A percentile compares a stretch with the other conserved stretches of the same genome.
These are phyloP conservation scores for Penicillium maclennaniae DNA, from an alignment of 495 filamentous ascomycete species.

Conservation along the genomic window DNA sequence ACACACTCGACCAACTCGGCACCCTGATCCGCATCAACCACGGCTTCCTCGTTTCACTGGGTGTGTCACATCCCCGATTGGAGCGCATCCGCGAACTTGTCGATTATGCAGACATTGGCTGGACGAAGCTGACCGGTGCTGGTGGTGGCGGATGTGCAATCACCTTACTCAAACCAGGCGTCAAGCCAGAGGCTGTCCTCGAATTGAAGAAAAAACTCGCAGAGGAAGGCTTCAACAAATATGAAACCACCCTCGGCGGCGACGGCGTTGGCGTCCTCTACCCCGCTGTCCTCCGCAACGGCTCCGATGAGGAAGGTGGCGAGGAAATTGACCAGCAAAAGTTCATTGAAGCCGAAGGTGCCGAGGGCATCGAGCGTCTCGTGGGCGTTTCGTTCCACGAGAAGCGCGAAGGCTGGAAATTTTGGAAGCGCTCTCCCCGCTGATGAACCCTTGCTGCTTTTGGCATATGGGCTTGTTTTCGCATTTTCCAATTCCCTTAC, in stretches of 20 bases:
- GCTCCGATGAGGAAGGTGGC: constrained; percentile 67
- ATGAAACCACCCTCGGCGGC: constrained; percentile 82
- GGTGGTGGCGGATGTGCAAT: constrained; percentile 92
- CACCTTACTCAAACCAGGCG: constrained; percentile 71
- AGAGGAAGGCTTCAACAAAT: constrained; percentile 74
- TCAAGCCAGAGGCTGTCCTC: constrained; percentile 46
- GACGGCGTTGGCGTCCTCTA: constrained; percentile 90
- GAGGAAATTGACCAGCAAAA: constrained; percentile 91
- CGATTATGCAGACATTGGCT: constrained; percentile 84
- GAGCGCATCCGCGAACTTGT: constrained; percentile 91
- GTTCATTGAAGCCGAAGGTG: constrained; percentile 76
- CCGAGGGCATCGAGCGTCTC: constrained; percentile 73
- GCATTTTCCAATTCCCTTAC: background rate
- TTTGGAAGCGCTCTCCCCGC: constrained; percentile 62
- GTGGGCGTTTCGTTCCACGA: constrained; percentile 58
- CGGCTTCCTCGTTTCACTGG: constrained; percentile 78
- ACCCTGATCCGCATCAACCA: constrained; percentile 91
- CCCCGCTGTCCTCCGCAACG: constrained; percentile 80
- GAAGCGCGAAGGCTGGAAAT: constrained; percentile 85
- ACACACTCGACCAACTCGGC: constrained; percentile 65
- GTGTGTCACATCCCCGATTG: constrained; percentile 88
- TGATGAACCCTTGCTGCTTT: constrained; percentile 2
- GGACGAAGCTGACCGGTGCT: constrained; percentile 95
- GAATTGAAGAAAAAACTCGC: constrained; percentile 64
- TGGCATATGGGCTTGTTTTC: background rate